Evolutionary conservation across 805 yeast genomes (phyloP).

Genomic region (Candida andamanensis): DNA sequence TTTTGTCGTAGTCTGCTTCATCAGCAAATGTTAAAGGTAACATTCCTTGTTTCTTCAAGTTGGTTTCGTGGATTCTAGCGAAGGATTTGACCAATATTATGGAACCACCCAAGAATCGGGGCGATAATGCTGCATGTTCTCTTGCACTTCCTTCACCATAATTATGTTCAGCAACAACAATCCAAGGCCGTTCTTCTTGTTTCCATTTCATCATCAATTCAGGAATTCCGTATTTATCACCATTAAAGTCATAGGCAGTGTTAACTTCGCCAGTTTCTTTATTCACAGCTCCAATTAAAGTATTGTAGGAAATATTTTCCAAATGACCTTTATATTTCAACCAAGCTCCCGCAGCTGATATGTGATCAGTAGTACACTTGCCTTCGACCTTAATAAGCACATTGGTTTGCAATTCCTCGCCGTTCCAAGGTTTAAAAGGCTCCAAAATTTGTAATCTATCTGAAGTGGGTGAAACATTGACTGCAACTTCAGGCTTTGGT

Average conservation of each 20-base stretch:
- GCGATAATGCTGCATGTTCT: slow-evolving; percentile 97
- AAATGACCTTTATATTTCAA: slow-evolving; percentile 96
- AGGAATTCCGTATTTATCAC: slow-evolving; percentile 76
- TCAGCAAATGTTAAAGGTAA: slow-evolving; percentile 89
- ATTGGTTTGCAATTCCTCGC: slow-evolving; percentile 71
- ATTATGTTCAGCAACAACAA: slow-evolving; percentile 94
- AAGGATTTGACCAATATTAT: slow-evolving; percentile 88
- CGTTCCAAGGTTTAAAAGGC: slow-evolving; percentile 85
- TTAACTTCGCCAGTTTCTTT: slow-evolving; percentile 96
- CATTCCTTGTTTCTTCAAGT: slow-evolving; percentile 97
- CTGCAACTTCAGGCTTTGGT: slow-evolving; percentile 53
- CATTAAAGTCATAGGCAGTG: slow-evolving; percentile 81
- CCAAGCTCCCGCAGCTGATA: slow-evolving; percentile 99
- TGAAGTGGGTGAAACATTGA: slow-evolving; percentile 78
- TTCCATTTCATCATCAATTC: slow-evolving; percentile 97
- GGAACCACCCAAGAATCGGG: slow-evolving; percentile 89
- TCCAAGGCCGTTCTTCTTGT: slow-evolving; percentile 78
- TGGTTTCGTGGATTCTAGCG: slow-evolving; percentile 98
- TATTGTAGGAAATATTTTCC: slow-evolving; percentile 92
- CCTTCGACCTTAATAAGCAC: slow-evolving; percentile 91
- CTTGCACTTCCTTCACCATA: slow-evolving; percentile 99
- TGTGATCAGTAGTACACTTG: slow-evolving; percentile 97
- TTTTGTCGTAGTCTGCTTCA: slow-evolving; percentile 81
- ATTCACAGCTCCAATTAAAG: slow-evolving; percentile 94
- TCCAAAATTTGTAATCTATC: slow-evolving; percentile 88